These are phyloP conservation scores for Cladosporium austrohemisphaericum DNA, from an alignment of 2,329 filamentous ascomycete species.

Conservation along the genomic window DNA sequence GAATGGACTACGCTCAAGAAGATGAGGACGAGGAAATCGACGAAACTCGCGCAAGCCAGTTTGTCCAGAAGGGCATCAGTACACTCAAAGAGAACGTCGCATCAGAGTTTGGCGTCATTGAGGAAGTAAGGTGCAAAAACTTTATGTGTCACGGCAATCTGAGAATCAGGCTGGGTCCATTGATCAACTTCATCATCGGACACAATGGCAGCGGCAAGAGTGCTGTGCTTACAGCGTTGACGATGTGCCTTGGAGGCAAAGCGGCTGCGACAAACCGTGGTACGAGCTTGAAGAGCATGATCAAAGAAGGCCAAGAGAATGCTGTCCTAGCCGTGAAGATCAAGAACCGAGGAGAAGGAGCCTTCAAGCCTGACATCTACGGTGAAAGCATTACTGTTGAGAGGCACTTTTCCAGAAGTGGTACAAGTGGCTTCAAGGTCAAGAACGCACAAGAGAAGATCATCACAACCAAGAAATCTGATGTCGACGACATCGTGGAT, in stretches of 20 bases:
- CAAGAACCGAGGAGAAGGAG: conserved; percentile 83
- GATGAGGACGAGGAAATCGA: conserved; percentile 28
- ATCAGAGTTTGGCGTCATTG: conserved; percentile 80
- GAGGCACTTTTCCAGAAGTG: conserved; percentile 73
- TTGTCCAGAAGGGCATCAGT: conserved; percentile 29
- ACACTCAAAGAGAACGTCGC: conserved; percentile 59
- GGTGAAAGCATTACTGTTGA: conserved; percentile 87
- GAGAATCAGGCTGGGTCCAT: conserved; percentile 77
- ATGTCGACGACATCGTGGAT: conserved; percentile 89
- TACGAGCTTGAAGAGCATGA: conserved; percentile 80
- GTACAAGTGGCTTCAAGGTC: conserved; percentile 79
- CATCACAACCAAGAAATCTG: conserved; percentile 77
- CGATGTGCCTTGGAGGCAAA: conserved; percentile 90
- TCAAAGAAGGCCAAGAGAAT: conserved; percentile 81
- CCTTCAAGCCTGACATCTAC: conserved; percentile 78
- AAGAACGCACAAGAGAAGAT: conserved; percentile 67
- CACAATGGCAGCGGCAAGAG: conserved; percentile 98
- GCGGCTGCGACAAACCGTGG: conserved; percentile 90
- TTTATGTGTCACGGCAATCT: conserved; percentile 94
- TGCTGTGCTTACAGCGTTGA: conserved; percentile 87
- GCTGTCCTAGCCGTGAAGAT: conserved; percentile 74
- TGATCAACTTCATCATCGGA: conserved; percentile 97
- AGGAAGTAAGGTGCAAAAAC: conserved; percentile 81
- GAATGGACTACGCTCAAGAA: conserved; percentile 19
- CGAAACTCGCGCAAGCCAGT: conserved; percentile 29